These are phyloP conservation scores for Pichia eremophila DNA, from an alignment of 805 yeast species.

Conservation along the genomic window DNA sequence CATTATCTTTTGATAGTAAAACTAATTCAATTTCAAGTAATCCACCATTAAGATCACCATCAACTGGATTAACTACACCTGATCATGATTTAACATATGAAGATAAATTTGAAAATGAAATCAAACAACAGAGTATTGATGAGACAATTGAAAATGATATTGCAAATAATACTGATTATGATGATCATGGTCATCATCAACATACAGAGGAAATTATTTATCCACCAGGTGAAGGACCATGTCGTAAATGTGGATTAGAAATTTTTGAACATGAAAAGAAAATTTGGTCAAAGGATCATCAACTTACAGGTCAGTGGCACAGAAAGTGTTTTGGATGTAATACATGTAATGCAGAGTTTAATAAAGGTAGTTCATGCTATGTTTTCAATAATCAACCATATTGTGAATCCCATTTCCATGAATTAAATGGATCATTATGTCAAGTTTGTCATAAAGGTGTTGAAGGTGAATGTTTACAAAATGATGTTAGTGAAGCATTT, in stretches of 20 bases:
- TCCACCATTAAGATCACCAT: background rate
- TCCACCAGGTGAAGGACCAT: constrained; percentile 68
- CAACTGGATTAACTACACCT: constrained; percentile 4
- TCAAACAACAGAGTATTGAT: no score
- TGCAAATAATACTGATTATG: background rate
- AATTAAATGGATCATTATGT: constrained; percentile 67
- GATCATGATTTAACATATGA: background rate
- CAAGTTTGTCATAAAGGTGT: constrained; percentile 62
- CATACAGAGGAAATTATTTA: constrained; percentile 8
- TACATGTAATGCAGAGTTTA: constrained; percentile 48
- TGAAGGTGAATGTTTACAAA: constrained; percentile 86
- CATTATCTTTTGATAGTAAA: constrained; percentile 1
- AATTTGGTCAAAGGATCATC: constrained; percentile 79
- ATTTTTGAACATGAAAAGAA: constrained; percentile 47
- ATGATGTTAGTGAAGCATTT: constrained; percentile 60
- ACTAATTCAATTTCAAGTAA: background rate
- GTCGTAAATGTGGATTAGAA: constrained; percentile 59
- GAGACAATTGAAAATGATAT: background rate
- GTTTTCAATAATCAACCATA: constrained; percentile 73
- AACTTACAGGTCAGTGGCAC: constrained; percentile 90
- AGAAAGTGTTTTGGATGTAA: constrained; percentile 73
- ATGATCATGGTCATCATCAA: background rate
- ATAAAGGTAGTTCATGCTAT: constrained; percentile 58
- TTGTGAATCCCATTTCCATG: constrained; percentile 73
- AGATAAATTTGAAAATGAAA: background rate